Conservation (phyloP, 108 stramenopile species). For the Chaetoceros tenuissimus region DNA sequence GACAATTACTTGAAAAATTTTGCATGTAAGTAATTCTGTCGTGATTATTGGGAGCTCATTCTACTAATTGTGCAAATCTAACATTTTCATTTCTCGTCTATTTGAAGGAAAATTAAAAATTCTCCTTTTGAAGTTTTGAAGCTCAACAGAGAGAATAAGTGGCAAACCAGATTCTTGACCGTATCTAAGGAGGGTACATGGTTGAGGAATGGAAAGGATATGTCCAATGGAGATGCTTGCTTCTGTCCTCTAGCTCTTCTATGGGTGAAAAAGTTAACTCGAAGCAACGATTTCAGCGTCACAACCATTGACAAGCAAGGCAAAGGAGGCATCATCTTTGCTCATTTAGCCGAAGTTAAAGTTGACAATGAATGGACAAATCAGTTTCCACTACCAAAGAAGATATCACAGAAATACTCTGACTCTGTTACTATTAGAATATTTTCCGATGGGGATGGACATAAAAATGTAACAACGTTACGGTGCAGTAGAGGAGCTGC, state of each 20-base stretch:
- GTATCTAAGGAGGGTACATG: slow-evolving; percentile 44
- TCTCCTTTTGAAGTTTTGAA: slow-evolving; percentile 69
- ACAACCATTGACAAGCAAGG: neutral
- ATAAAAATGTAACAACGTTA: neutral
- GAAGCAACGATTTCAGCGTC: neutral
- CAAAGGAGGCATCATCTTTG: neutral
- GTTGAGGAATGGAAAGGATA: neutral
- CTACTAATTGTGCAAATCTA: too few relatives aligned
- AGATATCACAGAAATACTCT: neutral
- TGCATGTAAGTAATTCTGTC: too few relatives aligned
- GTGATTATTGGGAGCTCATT: too few relatives aligned
- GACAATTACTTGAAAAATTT: too few relatives aligned
- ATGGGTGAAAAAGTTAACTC: neutral
- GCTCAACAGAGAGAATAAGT: slow-evolving; percentile 65
- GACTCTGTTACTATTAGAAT: neutral
- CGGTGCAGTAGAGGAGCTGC: neutral
- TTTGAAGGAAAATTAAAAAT: slow-evolving; percentile 15
- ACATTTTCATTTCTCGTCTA: neutral
- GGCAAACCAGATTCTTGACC: slow-evolving; percentile 65
- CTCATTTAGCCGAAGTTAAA: neutral
- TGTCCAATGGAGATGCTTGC: neutral
- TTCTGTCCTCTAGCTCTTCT: neutral
- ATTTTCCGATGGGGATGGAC: neutral
- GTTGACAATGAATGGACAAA: neutral
- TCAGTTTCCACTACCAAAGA: neutral